Base-by-base conservation (phyloP, 1,139 yeast species). In the Eremothecium cymbalariae region DNA sequence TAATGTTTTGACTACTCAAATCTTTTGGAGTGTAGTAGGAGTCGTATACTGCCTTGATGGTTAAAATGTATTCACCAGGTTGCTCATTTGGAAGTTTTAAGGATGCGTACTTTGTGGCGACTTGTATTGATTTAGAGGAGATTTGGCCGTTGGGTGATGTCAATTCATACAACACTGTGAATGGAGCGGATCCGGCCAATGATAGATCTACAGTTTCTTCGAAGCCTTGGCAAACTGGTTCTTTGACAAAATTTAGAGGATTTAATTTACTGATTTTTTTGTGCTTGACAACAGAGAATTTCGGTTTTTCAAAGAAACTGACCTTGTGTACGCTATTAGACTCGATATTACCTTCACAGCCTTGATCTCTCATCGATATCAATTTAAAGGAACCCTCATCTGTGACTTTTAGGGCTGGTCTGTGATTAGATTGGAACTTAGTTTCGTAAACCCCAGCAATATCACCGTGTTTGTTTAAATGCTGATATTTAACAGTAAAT, bases 151-250 rank as follows among this genome's bases (percentile, higher is more conserved):
- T 64, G 3, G 95, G 93, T 29, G 71, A 64, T 22, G 62, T 63
- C 18, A 84, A 63, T 24, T 76, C 75, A 51, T 86, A 88, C 35
- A 74, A 75, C 25, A 88, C 63, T 7, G 72, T 60, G 47, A 85
- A 86, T 19, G 97, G 96, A 0, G 81, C 68, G 4, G 71, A 62
- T 1, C 95, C 95, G 29, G 61, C 51, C 14, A 76, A 57, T 2
- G 63, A 54, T 19, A 77, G 48, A 34, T 71, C 79, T 22, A 77
- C 56, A 2, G 67, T 60, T 39, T 67, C 71, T 36, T 68, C 74
- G 22, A 60, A 64, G 24, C 62, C 64, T 45, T 70, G 72, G 44
- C 79, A 73, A 6, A 72, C 65, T 16, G 60, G 51, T 21, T 65
- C 57, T 11, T 53, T 51, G 28, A 53, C 58, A 13, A 53, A 45